These are phyloP conservation scores for Alternaria ethzedia DNA, from an alignment of 2,329 filamentous ascomycete genomes.

Conservation along the genomic window DNA sequence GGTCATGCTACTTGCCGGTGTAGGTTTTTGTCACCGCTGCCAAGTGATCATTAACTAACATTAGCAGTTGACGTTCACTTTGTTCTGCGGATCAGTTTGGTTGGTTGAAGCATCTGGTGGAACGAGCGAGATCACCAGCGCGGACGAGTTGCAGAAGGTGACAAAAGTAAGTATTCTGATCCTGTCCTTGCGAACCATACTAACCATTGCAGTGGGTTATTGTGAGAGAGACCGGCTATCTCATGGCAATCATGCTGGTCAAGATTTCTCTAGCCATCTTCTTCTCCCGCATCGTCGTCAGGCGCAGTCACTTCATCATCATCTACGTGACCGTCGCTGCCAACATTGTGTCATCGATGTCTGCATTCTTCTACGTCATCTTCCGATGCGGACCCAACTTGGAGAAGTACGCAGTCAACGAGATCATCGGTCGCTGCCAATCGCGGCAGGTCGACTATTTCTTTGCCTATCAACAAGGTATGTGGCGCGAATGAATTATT, in stretches of 20 bases:
- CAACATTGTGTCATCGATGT: conserved; percentile 41
- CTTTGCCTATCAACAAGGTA: conserved; percentile 54
- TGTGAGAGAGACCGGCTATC: conserved; percentile 48
- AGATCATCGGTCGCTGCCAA: conserved; percentile 50
- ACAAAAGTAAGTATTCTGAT: conserved; percentile 31
- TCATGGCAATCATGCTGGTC: conserved; percentile 49
- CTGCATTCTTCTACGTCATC: conserved; percentile 58
- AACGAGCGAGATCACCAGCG: conserved; percentile 38
- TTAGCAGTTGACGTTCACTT: conserved; percentile 41
- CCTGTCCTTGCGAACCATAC: background rate
- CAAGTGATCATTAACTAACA: conserved; percentile 2
- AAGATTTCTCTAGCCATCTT: conserved; percentile 56
- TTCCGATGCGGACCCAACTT: conserved; percentile 56
- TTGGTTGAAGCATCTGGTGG: conserved; percentile 40
- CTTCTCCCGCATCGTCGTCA: conserved; percentile 53
- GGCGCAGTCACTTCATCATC: conserved; percentile 48
- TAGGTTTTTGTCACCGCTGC: conserved; percentile 23
- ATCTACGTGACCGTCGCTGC: conserved; percentile 48
- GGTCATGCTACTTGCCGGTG: conserved; percentile 49
- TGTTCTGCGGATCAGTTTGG: conserved; percentile 39
- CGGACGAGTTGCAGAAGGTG: conserved; percentile 30
- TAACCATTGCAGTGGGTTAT: conserved; percentile 39
- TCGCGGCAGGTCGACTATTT: conserved; percentile 57
- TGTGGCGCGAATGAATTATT: background rate
- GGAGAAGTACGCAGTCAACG: conserved; percentile 39